Percentiles rank a stretch among this genome's conserved stretches.
These are phyloP conservation scores for Calendula officinalis DNA, from an alignment of 129 eudicot species.

Conservation along the genomic window DNA sequence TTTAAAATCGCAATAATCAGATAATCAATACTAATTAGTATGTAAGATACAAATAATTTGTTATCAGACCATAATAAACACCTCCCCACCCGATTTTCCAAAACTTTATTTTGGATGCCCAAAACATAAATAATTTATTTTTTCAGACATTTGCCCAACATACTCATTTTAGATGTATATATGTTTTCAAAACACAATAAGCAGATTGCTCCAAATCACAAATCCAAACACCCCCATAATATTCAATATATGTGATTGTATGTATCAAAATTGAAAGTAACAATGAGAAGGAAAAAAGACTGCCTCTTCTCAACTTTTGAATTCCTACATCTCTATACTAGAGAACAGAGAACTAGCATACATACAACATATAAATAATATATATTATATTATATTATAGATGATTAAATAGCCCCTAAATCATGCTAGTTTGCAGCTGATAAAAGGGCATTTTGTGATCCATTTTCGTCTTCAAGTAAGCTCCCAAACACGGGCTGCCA, in stretches of 20 bases:
- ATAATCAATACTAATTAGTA: no score
- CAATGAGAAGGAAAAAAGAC: slow-evolving; percentile 33
- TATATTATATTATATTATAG: neutral
- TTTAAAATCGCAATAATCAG: no score
- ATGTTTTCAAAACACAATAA: no score
- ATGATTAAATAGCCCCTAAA: neutral
- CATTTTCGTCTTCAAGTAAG: slow-evolving; percentile 62
- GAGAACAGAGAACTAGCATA: slow-evolving; percentile 9
- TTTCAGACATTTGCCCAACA: no score
- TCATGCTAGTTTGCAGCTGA: slow-evolving; percentile 47
- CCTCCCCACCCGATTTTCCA: no score
- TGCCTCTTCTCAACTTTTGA: slow-evolving; percentile 28
- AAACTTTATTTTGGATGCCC: no score
- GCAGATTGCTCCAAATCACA: no score
- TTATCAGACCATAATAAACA: no score
- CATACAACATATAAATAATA: slow-evolving; percentile 15
- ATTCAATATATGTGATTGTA: neutral
- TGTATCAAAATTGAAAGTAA: neutral
- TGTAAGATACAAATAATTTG: no score
- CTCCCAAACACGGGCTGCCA: slow-evolving; percentile 54
- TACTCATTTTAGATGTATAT: no score
- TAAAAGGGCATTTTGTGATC: slow-evolving; percentile 46
- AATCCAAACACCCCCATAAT: no score
- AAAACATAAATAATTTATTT: no score
- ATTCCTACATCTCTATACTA: slow-evolving; percentile 25